Conservation (phyloP, 176 grass and related monocot genomes). For the Chrysopogon serrulatus region DNA sequence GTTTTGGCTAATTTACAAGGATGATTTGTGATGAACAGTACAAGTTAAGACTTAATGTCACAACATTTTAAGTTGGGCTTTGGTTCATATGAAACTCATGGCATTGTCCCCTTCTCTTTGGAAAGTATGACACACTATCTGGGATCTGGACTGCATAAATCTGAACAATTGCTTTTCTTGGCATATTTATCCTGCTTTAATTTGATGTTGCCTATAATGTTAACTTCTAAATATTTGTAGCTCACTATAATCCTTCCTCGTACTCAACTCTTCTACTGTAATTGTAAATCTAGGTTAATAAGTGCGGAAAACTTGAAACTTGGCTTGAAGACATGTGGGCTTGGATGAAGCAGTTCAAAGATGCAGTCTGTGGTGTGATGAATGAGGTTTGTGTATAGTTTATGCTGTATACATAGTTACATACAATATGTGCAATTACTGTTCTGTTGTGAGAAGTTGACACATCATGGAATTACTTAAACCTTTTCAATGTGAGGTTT, state of each 20-base stretch:
- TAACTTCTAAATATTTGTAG: not conserved
- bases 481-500: not conserved
- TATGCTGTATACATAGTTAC: conserved; percentile 17
- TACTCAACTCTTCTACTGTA: conserved; percentile 36
- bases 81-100: conserved; percentile 14
- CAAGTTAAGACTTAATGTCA: not conserved
- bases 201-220: conserved; percentile 25
- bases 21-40: conserved; percentile 4
- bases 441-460: not conserved
- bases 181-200: conserved; percentile 9
- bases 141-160: conserved; percentile 11
- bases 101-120: not conserved
- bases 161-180: conserved; percentile 7
- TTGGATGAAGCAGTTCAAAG: conserved; percentile 91
- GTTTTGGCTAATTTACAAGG: conserved; percentile 3
- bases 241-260: conserved; percentile 6
- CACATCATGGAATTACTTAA: conserved; percentile 35
- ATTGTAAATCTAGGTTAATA: conserved; percentile 61
- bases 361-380: conserved; percentile 51
- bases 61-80: not conserved
- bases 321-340: conserved; percentile 94
- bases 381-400: conserved; percentile 49
- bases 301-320: conserved; percentile 62
- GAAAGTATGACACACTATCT: conserved; percentile 7
- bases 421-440: conserved; percentile 9